These are phyloP conservation scores for Cladophialophora chaetospira DNA, from an alignment of 2,329 filamentous ascomycete species.

Conservation along the genomic window DNA sequence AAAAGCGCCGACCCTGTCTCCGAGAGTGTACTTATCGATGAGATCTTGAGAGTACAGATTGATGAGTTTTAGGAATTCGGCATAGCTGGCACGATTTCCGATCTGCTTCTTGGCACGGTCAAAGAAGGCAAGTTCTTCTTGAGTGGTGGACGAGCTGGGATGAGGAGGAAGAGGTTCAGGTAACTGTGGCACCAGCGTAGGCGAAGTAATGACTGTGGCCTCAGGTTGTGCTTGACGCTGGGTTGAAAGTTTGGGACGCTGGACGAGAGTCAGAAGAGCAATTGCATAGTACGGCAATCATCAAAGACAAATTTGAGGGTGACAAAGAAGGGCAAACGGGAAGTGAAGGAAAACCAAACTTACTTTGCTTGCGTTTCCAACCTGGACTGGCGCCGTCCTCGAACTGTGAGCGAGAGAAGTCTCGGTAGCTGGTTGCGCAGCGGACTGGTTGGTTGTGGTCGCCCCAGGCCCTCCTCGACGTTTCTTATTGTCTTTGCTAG, in stretches of 20 bases:
- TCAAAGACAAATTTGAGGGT: not conserved
- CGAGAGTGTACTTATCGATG: slow-evolving; percentile 79
- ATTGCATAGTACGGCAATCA: not conserved
- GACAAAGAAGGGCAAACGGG: not conserved
- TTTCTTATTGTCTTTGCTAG: slow-evolving; percentile 89
- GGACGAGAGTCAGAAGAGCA: not conserved
- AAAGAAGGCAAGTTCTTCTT: slow-evolving; percentile 90
- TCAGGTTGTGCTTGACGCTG: slow-evolving; percentile 43
- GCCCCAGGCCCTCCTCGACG: slow-evolving; percentile 63
- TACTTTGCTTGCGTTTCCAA: slow-evolving; percentile 55
- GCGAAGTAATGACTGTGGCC: slow-evolving; percentile 65
- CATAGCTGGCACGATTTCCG: slow-evolving; percentile 86
- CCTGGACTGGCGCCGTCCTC: slow-evolving; percentile 42
- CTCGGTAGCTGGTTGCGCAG: slow-evolving; percentile 38
- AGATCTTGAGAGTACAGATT: slow-evolving; percentile 93
- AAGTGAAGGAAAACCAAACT: slow-evolving; percentile 30
- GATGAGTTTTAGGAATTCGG: slow-evolving; percentile 94
- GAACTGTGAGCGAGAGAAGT: slow-evolving; percentile 38
- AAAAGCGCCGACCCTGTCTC: slow-evolving; percentile 80
- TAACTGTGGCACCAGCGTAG: slow-evolving; percentile 82
- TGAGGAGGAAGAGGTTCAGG: slow-evolving; percentile 84
- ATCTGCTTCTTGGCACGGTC: slow-evolving; percentile 96
- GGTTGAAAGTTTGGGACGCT: slow-evolving; percentile 29
- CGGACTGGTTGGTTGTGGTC: slow-evolving; percentile 30
- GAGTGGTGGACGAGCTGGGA: slow-evolving; percentile 69